A percentile compares a stretch with the other conserved stretches of the same genome.
phyloP scores from a whole-genome alignment of 1,284 basidiomycete genomes.

The Omphalotus olearius region DNA sequence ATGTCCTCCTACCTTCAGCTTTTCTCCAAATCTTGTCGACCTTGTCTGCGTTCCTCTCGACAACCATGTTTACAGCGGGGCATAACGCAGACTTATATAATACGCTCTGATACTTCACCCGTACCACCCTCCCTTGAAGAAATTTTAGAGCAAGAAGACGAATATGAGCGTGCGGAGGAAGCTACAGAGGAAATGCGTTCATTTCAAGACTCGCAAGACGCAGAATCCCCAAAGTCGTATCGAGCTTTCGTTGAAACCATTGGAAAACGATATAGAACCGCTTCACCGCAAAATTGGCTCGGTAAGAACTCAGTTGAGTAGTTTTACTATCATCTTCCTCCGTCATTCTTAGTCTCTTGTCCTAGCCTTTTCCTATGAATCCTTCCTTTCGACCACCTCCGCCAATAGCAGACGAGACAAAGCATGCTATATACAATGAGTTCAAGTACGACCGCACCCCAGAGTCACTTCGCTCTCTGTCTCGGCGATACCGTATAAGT shows the following conservation, averaged over 20 bases:
- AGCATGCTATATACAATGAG: conserved; percentile 48
- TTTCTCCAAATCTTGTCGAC: conserved; percentile 20
- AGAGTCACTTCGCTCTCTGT: conserved; percentile 59
- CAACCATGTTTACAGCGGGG: conserved; percentile 22
- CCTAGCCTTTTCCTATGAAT: conserved; percentile 81
- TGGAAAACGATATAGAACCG: conserved; percentile 33
- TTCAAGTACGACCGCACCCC: conserved; percentile 53
- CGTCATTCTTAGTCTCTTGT: not conserved
- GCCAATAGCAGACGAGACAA: conserved; percentile 62
- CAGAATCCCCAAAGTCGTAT: not conserved
- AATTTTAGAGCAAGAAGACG: conserved; percentile 13
- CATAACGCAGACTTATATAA: conserved; percentile 24
- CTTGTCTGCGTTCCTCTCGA: conserved; percentile 23
- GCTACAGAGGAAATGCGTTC: not conserved
- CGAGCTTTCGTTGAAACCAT: conserved; percentile 29
- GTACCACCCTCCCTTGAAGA: conserved; percentile 22
- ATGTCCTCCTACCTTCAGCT: conserved; percentile 31
- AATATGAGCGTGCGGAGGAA: not conserved
- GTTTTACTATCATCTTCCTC: conserved; percentile 17
- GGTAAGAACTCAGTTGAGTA: conserved; percentile 51
- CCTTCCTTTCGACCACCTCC: conserved; percentile 73
- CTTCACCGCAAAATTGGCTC: conserved; percentile 54
- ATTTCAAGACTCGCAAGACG: not conserved
- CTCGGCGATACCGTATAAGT: conserved; percentile 57
- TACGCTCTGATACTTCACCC: conserved; percentile 21